phyloP scores from a whole-genome alignment of 768 basidiomycete genomes.

The Leccinum disarticulatum region DNA sequence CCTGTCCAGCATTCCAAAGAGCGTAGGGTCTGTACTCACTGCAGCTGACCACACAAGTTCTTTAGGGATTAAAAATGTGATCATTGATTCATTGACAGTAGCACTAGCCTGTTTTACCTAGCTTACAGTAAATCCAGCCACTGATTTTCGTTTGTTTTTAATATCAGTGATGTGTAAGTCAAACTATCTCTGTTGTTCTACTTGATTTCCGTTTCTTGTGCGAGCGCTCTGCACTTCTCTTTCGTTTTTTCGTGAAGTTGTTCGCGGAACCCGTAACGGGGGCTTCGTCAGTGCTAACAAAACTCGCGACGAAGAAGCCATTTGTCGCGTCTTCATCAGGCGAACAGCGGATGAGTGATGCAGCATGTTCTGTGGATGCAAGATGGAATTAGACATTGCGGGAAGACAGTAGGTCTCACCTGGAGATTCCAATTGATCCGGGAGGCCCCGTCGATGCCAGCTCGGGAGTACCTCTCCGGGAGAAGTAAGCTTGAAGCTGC shows the following conservation, averaged over 20 bases:
- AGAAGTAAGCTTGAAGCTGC: constrained; percentile 68
- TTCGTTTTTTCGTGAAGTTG: constrained; percentile 28
- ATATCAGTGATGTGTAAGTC: not conserved
- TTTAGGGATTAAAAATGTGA: constrained; percentile 32
- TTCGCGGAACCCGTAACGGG: not conserved
- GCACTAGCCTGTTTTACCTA: constrained; percentile 22
- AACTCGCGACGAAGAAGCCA: constrained; percentile 98
- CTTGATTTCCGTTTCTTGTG: constrained; percentile 20
- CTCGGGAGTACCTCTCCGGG: constrained; percentile 65
- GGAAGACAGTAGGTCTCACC: not conserved
- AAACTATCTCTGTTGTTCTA: constrained; percentile 13
- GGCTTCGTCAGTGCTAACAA: constrained; percentile 40
- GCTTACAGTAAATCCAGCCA: constrained; percentile 12
- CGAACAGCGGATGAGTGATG: constrained; percentile 67
- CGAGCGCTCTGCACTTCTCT: constrained; percentile 15
- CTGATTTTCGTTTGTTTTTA: constrained; percentile 7
- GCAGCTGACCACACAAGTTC: constrained; percentile 35
- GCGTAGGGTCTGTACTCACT: constrained; percentile 35
- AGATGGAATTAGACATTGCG: not conserved
- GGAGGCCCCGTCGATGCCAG: constrained; percentile 81
- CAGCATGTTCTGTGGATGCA: constrained; percentile 48
- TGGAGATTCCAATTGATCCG: constrained; percentile 52
- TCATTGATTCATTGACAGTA: constrained; percentile 31
- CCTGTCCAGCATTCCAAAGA: constrained; percentile 23
- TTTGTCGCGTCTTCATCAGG: constrained; percentile 88